phyloP scores from a whole-genome alignment of 257 asterid genomes.

The Leonotis leonurus region DNA sequence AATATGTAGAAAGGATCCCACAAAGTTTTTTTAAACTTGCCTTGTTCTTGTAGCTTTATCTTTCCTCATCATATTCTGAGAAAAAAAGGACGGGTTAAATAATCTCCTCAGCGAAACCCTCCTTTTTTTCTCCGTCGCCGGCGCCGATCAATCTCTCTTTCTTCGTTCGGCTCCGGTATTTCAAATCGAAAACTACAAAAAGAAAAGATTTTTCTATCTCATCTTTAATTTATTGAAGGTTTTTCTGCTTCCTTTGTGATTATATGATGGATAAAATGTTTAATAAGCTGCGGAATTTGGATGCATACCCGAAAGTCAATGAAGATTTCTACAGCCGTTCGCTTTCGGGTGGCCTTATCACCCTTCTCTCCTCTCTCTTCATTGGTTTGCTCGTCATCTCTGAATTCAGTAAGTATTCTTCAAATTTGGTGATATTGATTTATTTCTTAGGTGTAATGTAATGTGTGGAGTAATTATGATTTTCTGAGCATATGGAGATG shows the following conservation, averaged over 20 bases:
- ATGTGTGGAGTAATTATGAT: neutral
- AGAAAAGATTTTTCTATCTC: neutral
- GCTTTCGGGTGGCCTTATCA: conserved; percentile 83
- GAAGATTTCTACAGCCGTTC: conserved; percentile 97
- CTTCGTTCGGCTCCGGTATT: neutral
- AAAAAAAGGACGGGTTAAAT: conserved; percentile 14
- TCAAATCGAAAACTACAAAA: neutral
- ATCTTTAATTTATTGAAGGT: neutral
- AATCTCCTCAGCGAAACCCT: conserved; percentile 27
- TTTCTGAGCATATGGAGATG: neutral
- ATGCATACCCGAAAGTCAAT: conserved; percentile 88
- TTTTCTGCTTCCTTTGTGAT: neutral
- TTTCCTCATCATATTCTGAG: neutral
- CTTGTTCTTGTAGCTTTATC: neutral
- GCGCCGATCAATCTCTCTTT: neutral
- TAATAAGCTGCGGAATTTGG: conserved; percentile 76
- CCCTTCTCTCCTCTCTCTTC: conserved; percentile 59
- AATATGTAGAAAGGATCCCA: neutral
- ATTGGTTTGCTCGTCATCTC: conserved; percentile 76
- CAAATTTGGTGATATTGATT: neutral
- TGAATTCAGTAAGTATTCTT: conserved; percentile 64
- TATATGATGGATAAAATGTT: conserved; percentile 42
- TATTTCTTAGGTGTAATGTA: neutral
- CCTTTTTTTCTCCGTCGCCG: conserved; percentile 30
- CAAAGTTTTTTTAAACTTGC: neutral